Evolutionary conservation across 1,284 basidiomycete genomes (phyloP).

Genomic region (Boletus sp.): DNA sequence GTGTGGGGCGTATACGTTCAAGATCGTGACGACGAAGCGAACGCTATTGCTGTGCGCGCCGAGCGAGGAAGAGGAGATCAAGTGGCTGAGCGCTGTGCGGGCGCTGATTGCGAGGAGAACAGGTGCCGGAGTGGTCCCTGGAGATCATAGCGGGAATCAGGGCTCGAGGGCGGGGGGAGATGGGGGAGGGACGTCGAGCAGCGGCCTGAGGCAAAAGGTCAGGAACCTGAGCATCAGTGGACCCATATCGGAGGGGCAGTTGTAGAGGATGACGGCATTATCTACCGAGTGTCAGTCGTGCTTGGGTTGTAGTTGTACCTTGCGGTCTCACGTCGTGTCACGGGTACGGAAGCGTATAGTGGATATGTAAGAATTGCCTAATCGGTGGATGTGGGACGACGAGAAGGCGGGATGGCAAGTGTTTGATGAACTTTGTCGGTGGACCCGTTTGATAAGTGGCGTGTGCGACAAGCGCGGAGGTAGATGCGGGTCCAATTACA

Average conservation of each 20-base stretch:
- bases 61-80: conserved; percentile 96
- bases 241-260: conserved; percentile 20
- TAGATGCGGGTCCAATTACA: conserved; percentile 23
- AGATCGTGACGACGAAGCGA: conserved; percentile 93
- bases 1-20: conserved; percentile 68
- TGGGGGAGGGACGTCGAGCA: conserved; percentile 14
- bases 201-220: conserved; percentile 41
- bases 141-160: conserved; percentile 28
- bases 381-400: conserved; percentile 1
- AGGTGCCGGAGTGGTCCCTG: conserved; percentile 43
- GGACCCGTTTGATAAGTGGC: conserved; percentile 30
- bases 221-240: conserved; percentile 40
- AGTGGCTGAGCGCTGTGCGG: conserved; percentile 93
- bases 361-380: conserved; percentile 1
- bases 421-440: conserved; percentile 24
- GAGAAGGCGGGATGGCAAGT: too few relatives aligned
- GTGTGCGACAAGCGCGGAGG: conserved; percentile 35
- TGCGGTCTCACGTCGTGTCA: conserved; percentile 22
- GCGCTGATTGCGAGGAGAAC: conserved; percentile 79
- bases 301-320: conserved; percentile 22
- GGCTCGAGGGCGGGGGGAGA: conserved; percentile 18
- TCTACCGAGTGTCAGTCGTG: conserved; percentile 4
- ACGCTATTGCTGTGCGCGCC: conserved; percentile 90
- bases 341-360: too few relatives aligned
- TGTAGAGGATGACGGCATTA: conserved; percentile 24